phyloP scores from a whole-genome alignment of 1,284 basidiomycete genomes.

The Mrakiaceae sp. region DNA sequence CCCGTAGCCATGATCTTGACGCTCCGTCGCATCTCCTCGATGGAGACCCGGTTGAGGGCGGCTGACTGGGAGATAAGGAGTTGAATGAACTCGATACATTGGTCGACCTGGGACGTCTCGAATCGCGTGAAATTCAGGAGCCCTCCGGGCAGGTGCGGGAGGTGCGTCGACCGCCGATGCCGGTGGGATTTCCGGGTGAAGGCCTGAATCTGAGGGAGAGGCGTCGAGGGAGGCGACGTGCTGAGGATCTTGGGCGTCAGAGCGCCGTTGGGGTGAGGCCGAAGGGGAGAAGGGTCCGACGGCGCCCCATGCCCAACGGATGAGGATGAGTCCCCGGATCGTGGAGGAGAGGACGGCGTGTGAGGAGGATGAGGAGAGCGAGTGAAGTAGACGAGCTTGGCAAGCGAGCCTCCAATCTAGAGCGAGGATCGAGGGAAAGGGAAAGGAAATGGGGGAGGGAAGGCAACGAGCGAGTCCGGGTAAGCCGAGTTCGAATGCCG shows the following conservation, averaged over 20 bases:
- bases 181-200: constrained; percentile 18
- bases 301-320: constrained; percentile 17
- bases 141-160: constrained; percentile 81
- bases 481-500: too few relatives aligned
- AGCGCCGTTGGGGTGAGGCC: constrained; percentile 50
- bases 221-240: constrained; percentile 25
- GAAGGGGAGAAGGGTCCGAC: constrained; percentile 33
- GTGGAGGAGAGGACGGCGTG: constrained; percentile 20
- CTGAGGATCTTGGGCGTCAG: constrained; percentile 70
- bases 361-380: constrained; percentile 65
- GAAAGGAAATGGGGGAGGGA: neutral
- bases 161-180: constrained; percentile 52
- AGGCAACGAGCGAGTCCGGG: too few relatives aligned
- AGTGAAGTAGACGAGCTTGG: constrained; percentile 98
- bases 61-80: constrained; percentile 80
- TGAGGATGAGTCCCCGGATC: constrained; percentile 4
- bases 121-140: constrained; percentile 97
- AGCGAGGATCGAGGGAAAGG: constrained; percentile 2
- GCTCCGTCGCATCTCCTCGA: constrained; percentile 79
- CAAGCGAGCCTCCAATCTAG: constrained; percentile 90
- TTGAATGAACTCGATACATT: constrained; percentile 78
- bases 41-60: constrained; percentile 70
- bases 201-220: constrained; percentile 30
- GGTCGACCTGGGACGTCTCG: constrained; percentile 80
- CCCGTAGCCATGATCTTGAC: constrained; percentile 99